A percentile compares a stretch with the other conserved stretches of the same genome.
These are phyloP conservation scores for Astrothelium macrocarpum DNA, from an alignment of 495 filamentous ascomycete genomes.

Conservation along the genomic window DNA sequence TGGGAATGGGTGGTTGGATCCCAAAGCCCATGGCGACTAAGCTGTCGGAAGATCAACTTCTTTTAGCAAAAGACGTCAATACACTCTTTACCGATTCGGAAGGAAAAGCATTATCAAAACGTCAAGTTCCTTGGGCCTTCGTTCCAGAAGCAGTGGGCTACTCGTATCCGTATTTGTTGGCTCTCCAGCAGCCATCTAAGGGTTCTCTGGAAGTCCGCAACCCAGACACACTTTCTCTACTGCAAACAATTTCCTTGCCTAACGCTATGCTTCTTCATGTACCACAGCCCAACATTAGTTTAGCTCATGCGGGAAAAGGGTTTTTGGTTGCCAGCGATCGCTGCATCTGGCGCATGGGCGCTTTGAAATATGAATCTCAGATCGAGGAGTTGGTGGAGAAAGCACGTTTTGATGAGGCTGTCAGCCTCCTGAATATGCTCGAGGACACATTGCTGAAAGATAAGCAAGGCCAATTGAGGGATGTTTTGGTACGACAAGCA, in stretches of 20 bases:
- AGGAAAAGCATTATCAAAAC: conserved; percentile 70
- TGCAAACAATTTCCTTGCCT: conserved; percentile 75
- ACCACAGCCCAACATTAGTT: conserved; percentile 83
- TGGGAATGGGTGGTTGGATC: conserved; percentile 82
- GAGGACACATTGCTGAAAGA: conserved; percentile 84
- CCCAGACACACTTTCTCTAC: conserved; percentile 74
- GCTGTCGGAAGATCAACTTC: conserved; percentile 68
- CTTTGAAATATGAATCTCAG: conserved; percentile 86
- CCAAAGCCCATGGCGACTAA: conserved; percentile 82
- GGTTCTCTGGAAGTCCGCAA: conserved; percentile 86
- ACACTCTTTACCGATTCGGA: conserved; percentile 80
- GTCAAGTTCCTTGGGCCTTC: conserved; percentile 82
- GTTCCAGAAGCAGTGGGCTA: conserved; percentile 88
- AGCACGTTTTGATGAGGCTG: conserved; percentile 78
- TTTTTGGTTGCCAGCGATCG: conserved; percentile 86
- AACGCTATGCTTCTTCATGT: conserved; percentile 78
- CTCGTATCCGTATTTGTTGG: conserved; percentile 89
- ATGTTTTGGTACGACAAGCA: conserved; percentile 84
- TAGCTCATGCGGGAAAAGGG: conserved; percentile 88
- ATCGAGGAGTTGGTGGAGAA: conserved; percentile 72
- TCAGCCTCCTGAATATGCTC: conserved; percentile 77
- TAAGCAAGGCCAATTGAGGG: conserved; percentile 67
- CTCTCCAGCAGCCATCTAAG: conserved; percentile 72
- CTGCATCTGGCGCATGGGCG: conserved; percentile 89
- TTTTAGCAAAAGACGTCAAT: conserved; percentile 92